phyloP scores from a whole-genome alignment of 192 early-diverging fungal genomes.

The Dissophora ornata region DNA sequence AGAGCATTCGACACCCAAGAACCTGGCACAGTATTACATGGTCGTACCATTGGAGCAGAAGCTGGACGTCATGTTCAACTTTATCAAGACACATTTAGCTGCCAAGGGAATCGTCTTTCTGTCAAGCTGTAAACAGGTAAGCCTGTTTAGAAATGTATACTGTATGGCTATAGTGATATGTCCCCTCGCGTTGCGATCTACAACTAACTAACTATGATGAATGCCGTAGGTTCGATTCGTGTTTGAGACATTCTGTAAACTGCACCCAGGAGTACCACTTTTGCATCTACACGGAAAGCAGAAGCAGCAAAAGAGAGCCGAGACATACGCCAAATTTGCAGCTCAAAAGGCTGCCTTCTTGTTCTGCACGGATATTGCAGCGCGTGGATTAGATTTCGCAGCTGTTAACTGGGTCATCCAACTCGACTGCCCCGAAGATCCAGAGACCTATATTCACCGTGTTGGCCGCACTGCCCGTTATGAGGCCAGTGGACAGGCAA shows the following conservation, averaged over 20 bases:
- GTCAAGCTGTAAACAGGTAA: constrained; percentile 95
- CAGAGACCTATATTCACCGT: constrained; percentile 97
- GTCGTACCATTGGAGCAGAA: constrained; percentile 87
- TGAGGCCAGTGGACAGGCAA: constrained; percentile 86
- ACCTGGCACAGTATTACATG: constrained; percentile 88
- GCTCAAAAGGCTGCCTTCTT: constrained; percentile 79
- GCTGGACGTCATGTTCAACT: constrained; percentile 96
- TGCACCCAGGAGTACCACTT: constrained; percentile 92
- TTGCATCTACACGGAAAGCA: constrained; percentile 97
- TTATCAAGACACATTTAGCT: constrained; percentile 92
- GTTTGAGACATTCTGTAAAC: constrained; percentile 94
- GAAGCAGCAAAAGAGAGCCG: constrained; percentile 93
- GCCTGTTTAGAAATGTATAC: neutral
- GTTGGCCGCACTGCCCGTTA: constrained; percentile 98
- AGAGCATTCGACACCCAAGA: constrained; percentile 80
- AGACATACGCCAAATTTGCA: constrained; percentile 93
- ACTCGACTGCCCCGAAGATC: constrained; percentile 96
- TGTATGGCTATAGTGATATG: too few species aligned
- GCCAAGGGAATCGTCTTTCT: constrained; percentile 92
- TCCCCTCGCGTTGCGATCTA: too few species aligned
- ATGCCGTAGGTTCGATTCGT: constrained; percentile 85
- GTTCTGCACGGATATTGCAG: constrained; percentile 96
- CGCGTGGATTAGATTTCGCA: constrained; percentile 97
- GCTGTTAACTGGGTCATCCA: constrained; percentile 99
- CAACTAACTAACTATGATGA: too few species aligned